Conservation (phyloP, 495 filamentous ascomycete species). For the Tuber borchii region DNA sequence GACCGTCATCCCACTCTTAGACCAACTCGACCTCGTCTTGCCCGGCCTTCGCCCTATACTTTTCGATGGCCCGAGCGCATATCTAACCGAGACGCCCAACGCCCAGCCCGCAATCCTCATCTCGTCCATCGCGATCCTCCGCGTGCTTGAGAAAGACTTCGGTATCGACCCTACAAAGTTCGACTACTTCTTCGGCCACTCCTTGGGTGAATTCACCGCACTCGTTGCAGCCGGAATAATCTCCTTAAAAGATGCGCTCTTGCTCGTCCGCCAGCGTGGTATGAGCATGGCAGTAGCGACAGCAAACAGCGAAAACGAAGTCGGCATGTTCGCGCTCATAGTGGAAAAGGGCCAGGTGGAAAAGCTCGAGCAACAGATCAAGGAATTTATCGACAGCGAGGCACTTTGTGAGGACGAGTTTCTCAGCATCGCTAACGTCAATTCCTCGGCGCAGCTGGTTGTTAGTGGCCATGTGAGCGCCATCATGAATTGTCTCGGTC, state of each 20-base stretch:
- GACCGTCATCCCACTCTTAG: conserved; percentile 63
- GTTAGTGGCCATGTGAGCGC: conserved; percentile 78
- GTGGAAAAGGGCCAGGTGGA: conserved; percentile 70
- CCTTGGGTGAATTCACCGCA: conserved; percentile 90
- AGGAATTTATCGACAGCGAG: conserved; percentile 67
- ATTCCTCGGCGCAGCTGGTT: conserved; percentile 93
- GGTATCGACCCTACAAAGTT: conserved; percentile 50
- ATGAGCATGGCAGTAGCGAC: conserved; percentile 80
- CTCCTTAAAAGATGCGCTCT: conserved; percentile 66
- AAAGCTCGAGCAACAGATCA: conserved; percentile 61
- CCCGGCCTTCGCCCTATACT: conserved; percentile 66
- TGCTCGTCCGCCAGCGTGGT: conserved; percentile 68
- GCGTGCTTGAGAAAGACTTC: conserved; percentile 80
- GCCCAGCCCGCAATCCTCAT: conserved; percentile 96
- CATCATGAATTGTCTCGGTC: conserved; percentile 78
- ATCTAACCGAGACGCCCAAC: conserved; percentile 73
- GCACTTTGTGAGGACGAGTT: conserved; percentile 65
- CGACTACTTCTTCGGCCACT: conserved; percentile 84
- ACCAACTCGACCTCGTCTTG: conserved; percentile 70
- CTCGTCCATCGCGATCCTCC: conserved; percentile 80
- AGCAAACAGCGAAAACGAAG: conserved; percentile 58
- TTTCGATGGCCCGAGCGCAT: conserved; percentile 64
- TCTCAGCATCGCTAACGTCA: conserved; percentile 89
- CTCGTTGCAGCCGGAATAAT: conserved; percentile 77
- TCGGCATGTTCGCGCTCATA: conserved; percentile 90